Evolutionary conservation across 208 protist genomes (phyloP).

Genomic region (Trypanosoma congolense): DNA sequence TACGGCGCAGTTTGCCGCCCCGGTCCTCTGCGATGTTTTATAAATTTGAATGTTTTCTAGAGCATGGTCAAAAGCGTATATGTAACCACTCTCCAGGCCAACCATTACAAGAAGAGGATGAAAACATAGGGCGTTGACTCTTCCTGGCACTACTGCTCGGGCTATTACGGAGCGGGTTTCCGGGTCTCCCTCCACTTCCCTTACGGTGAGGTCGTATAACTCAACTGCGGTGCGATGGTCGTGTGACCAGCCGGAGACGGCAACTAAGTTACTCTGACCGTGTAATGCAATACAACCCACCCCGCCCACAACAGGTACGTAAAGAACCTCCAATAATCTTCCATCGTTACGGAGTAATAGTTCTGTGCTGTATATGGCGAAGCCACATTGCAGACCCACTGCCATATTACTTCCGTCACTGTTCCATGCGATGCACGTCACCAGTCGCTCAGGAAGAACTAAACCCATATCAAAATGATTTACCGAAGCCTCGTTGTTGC

Average conservation of each 20-base stretch:
- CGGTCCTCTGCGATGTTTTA: not conserved
- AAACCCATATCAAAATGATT: not conserved
- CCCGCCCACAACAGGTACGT: conserved; percentile 50
- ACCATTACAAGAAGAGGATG: conserved; percentile 43
- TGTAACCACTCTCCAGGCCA: conserved; percentile 30
- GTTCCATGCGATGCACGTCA: conserved; percentile 67
- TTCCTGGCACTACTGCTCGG: conserved; percentile 2
- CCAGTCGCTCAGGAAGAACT: not conserved
- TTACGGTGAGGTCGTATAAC: conserved; percentile 15
- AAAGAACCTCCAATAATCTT: conserved; percentile 38
- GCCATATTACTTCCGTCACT: conserved; percentile 49
- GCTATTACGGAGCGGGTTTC: conserved; percentile 6
- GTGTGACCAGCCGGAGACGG: conserved; percentile 31
- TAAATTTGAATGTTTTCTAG: conserved; percentile 16
- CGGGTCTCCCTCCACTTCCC: not conserved
- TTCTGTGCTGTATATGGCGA: conserved; percentile 72
- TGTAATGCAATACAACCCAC: conserved; percentile 46
- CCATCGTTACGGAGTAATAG: conserved; percentile 17
- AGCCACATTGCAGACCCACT: conserved; percentile 51
- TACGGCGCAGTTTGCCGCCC: too few relatives aligned
- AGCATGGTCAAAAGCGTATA: conserved; percentile 28
- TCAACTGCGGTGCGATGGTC: conserved; percentile 10
- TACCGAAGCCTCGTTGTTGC: too few relatives aligned
- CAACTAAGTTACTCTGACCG: conserved; percentile 57
- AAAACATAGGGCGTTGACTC: conserved; percentile 15